Base-by-base conservation (phyloP, 441 rosid genomes). In the Viola pubescens region DNA sequence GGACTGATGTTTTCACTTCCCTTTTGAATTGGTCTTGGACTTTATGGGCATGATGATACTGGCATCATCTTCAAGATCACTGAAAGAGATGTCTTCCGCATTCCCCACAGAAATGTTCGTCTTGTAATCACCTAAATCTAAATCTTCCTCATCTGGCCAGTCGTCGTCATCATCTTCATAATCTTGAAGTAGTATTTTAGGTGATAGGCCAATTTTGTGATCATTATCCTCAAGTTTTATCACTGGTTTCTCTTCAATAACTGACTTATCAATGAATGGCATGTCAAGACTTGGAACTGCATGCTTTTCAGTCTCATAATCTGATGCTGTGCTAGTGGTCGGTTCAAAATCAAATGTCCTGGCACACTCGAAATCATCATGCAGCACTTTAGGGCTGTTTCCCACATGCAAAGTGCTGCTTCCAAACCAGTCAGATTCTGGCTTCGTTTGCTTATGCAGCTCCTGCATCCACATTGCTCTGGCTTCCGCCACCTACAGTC, bases 41-140 rank as follows among this genome's bases (percentile, higher is more conserved):
- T 77, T 88, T 37, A 74, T 54, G 11, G 78, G 86, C 50, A 77
- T 41, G 51, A 66, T 58, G 54, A 60, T 82, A 48, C 80, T 83
- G 6, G 82, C 88, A 52, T 91, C 97, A 73, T 90, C 82, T 66
- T 79, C 98, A 10, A 92, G 89, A 73, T 92, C 98, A 73, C 98
- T 89, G 64, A 92, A 92, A 5, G 97, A 81, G 19, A 92, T 83
- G 37, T 89, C 97, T 69, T 92, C 97, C 12, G 85, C 97, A 61
- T 87, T 81, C 51, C 78, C 84, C 45, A 73, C 10, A 12, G 71
- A 82, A 45, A 76, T 64, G 12, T 77, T 62, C 54, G 81, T 66
- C 62, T 75, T 80, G 70, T 77, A 72, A 37, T 64, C 62, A 42
- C 70, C 82, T 39, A 74, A 72, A 71, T 82, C 94, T 39, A 79